phyloP scores from a whole-genome alignment of 1,284 basidiomycete species.

The Tilletia setariae region DNA sequence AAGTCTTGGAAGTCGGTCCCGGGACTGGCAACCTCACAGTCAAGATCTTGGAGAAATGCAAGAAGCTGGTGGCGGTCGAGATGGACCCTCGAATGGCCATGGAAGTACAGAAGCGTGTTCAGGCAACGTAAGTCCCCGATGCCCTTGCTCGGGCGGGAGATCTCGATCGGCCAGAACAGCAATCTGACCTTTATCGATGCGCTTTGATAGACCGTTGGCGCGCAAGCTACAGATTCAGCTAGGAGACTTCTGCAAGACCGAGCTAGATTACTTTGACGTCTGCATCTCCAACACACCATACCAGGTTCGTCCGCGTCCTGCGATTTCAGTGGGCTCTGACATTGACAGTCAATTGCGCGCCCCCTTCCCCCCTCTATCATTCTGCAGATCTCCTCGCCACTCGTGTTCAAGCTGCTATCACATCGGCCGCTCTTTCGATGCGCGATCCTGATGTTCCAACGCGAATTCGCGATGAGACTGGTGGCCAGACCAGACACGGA shows the following conservation, averaged over 20 bases:
- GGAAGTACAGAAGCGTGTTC: constrained; percentile 91
- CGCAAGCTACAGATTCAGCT: constrained; percentile 90
- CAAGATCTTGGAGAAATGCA: constrained; percentile 86
- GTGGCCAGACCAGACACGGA: constrained; percentile 79
- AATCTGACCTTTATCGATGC: not conserved
- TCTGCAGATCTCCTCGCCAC: constrained; percentile 82
- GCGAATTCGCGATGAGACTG: constrained; percentile 91
- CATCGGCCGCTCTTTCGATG: constrained; percentile 90
- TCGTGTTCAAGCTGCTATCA: constrained; percentile 93
- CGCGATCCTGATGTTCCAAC: constrained; percentile 98
- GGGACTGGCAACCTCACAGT: constrained; percentile 97
- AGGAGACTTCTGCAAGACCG: constrained; percentile 95
- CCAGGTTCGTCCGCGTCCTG: constrained; percentile 65
- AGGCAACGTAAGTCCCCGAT: constrained; percentile 78
- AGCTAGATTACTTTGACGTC: constrained; percentile 95
- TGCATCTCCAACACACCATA: constrained; percentile 99
- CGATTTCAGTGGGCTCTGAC: no score
- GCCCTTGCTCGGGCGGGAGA: no score
- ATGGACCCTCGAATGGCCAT: constrained; percentile 99
- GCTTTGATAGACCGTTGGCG: constrained; percentile 75
- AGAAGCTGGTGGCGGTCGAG: constrained; percentile 87
- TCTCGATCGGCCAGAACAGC: no score
- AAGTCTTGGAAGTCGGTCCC: constrained; percentile 94
- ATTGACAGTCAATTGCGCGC: not conserved
- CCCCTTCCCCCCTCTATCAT: not conserved